Percentiles rank a stretch among this genome's conserved stretches.
These are phyloP conservation scores for Aureobasidium namibiae DNA, from an alignment of 2,329 filamentous ascomycete genomes.

Conservation along the genomic window DNA sequence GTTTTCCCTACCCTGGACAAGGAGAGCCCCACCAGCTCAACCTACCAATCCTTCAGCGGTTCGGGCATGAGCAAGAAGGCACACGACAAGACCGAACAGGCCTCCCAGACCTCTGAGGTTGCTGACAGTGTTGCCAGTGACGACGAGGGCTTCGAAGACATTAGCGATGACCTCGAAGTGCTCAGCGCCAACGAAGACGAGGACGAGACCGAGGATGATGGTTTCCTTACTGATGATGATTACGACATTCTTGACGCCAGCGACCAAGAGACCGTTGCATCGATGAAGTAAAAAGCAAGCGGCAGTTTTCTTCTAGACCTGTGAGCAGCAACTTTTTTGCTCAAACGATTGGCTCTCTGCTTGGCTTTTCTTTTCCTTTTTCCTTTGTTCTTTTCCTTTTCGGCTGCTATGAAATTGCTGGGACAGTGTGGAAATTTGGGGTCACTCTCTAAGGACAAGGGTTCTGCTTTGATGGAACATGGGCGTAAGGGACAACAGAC, in stretches of 20 bases:
- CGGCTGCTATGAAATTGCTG: background rate
- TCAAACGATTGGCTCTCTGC: background rate
- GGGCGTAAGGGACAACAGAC: background rate
- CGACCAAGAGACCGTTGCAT: slow-evolving; percentile 60
- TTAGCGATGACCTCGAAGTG: slow-evolving; percentile 43
- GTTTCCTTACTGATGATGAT: slow-evolving; percentile 93
- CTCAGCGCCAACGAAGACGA: slow-evolving; percentile 48
- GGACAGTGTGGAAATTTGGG: background rate
- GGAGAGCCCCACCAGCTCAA: slow-evolving; percentile 75
- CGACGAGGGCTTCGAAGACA: slow-evolving; percentile 37
- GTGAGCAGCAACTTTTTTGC: background rate
- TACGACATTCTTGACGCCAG: slow-evolving; percentile 95
- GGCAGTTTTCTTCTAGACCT: background rate
- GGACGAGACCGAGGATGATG: slow-evolving; percentile 55
- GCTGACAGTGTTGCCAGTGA: slow-evolving; percentile 27
- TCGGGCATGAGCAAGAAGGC: slow-evolving; percentile 37
- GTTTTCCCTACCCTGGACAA: slow-evolving; percentile 96
- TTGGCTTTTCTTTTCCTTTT: background rate
- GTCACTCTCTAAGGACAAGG: slow-evolving; percentile 5
- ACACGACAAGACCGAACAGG: slow-evolving; percentile 51
- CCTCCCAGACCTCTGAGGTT: slow-evolving; percentile 34
- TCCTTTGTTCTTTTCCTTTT: background rate
- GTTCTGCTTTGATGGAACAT: background rate
- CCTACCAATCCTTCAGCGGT: slow-evolving; percentile 51
- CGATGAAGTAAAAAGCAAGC: slow-evolving; percentile 9